Evolutionary conservation across 2,329 filamentous ascomycete species (phyloP).

Genomic region (Cordyceps cateniannulata): DNA sequence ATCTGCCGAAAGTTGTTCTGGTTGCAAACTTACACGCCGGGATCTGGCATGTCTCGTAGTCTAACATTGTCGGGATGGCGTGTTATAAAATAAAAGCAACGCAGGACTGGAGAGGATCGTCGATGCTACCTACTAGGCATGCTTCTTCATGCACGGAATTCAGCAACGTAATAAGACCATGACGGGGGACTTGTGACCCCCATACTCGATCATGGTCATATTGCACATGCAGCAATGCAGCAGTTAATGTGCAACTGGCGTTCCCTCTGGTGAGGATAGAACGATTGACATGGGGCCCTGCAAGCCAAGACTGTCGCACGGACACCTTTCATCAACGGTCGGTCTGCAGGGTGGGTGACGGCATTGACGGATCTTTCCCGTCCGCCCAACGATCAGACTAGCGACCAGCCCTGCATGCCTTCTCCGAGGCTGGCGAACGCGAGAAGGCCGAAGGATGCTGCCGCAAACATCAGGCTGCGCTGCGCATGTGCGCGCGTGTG

Average conservation of each 20-base stretch:
- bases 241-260: background rate
- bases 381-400: background rate
- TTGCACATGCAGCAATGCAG: too few species aligned
- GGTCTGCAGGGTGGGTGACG: background rate
- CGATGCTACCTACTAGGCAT: too few species aligned
- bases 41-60: too few species aligned
- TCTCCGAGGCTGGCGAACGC: background rate
- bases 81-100: too few species aligned
- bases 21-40: too few species aligned
- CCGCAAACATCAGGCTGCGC: background rate
- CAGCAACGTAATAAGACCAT: too few species aligned
- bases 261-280: background rate
- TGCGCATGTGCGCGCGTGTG: background rate
- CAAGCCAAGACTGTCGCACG: background rate
- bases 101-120: too few species aligned
- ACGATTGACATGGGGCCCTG: background rate
- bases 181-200: too few species aligned
- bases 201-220: too few species aligned
- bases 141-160: too few species aligned
- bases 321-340: background rate
- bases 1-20: too few species aligned
- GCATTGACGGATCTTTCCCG: background rate
- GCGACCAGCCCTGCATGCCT: background rate
- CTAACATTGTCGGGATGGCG: too few species aligned
- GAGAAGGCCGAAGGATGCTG: background rate